Conservation (phyloP, 192 early-diverging fungal species). For the Podila horticola region DNA sequence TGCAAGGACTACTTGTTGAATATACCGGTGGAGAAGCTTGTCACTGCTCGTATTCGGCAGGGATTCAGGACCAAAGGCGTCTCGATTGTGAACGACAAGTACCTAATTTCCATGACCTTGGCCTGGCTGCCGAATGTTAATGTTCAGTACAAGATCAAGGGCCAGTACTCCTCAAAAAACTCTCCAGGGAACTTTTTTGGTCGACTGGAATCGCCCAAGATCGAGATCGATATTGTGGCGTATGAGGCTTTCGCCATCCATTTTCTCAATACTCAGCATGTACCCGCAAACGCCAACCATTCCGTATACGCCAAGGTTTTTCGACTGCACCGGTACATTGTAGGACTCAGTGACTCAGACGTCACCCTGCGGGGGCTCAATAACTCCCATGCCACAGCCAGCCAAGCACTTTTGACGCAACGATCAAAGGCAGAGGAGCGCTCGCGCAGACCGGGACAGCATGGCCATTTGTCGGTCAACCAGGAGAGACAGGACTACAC, state of each 20-base stretch:
- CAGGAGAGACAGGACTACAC: conserved; percentile 17
- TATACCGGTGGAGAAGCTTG: conserved; percentile 66
- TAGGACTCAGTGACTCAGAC: conserved; percentile 58
- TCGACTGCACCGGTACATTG: conserved; percentile 58
- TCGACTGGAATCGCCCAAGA: conserved; percentile 56
- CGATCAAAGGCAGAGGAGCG: conserved; percentile 31
- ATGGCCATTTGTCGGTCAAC: background rate
- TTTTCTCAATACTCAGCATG: conserved; percentile 54
- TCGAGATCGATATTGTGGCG: conserved; percentile 61
- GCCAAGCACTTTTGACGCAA: conserved; percentile 38
- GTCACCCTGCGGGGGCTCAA: conserved; percentile 53
- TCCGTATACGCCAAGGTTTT: conserved; percentile 65
- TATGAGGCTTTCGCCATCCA: conserved; percentile 56
- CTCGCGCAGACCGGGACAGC: background rate
- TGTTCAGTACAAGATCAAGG: conserved; percentile 77
- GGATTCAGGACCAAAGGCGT: conserved; percentile 75
- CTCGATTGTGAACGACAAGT: conserved; percentile 54
- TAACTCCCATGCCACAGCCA: conserved; percentile 40
- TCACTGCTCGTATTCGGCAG: conserved; percentile 74
- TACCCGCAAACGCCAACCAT: conserved; percentile 51
- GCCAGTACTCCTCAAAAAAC: conserved; percentile 32
- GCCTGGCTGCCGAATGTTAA: conserved; percentile 82
- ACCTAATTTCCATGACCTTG: conserved; percentile 72
- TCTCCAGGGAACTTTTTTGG: conserved; percentile 24
- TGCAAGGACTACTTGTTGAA: conserved; percentile 75